These are phyloP conservation scores for Quillaja saponaria DNA, from an alignment of 306 rosid species.

Conservation along the genomic window DNA sequence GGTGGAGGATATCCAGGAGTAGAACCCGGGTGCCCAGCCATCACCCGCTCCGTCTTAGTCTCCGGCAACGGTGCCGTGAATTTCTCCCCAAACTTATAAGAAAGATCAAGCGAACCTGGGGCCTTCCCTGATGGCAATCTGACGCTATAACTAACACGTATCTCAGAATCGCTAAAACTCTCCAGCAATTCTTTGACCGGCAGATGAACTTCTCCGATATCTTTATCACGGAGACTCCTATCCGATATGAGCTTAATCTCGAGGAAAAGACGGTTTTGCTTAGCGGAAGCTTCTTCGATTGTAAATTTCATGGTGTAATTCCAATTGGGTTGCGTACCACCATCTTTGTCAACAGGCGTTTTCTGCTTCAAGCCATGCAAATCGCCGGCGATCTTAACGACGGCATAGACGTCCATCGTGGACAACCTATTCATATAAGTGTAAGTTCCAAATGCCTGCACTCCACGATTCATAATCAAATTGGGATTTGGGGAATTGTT, in stretches of 20 bases:
- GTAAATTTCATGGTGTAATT: constrained; percentile 39
- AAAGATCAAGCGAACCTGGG: constrained; percentile 40
- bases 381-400: constrained; percentile 46
- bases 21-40: constrained; percentile 39
- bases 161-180: constrained; percentile 13
- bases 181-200: constrained; percentile 42
- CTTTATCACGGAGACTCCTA: constrained; percentile 35
- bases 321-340: constrained; percentile 52
- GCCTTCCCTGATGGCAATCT: constrained; percentile 32
- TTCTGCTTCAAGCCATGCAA: constrained; percentile 24
- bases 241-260: constrained; percentile 39
- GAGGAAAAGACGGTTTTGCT: constrained; percentile 38
- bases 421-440: constrained; percentile 42
- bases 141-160: constrained; percentile 32
- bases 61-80: constrained; percentile 30
- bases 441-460: constrained; percentile 41
- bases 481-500: too few relatives aligned
- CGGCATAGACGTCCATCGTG: constrained; percentile 62
- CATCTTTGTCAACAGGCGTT: constrained; percentile 41
- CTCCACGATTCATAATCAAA: constrained; percentile 34
- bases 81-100: constrained; percentile 52
- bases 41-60: constrained; percentile 23
- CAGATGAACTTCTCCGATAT: constrained; percentile 41
- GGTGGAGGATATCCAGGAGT: constrained; percentile 35
- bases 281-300: constrained; percentile 25